Base-by-base conservation (phyloP, 73 alveolate species). In the Paraurostyla sp. region DNA sequence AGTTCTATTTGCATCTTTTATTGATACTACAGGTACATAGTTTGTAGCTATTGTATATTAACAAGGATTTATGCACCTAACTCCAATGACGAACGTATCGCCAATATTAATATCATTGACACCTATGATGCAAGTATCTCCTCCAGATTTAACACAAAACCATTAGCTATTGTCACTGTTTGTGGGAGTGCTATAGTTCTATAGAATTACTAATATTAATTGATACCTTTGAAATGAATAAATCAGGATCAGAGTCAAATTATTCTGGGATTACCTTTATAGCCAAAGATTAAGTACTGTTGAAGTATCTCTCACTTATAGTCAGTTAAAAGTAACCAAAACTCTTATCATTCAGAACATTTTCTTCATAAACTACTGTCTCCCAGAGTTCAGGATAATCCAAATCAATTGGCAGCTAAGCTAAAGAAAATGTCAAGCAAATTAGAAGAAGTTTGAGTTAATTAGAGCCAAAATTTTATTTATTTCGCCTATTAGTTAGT, bases 181-280 rank as follows among this genome's bases (percentile, higher is more conserved):
- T 11, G 80, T 78, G 43, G 89, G 89, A 30, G 4, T 3, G 25
- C 59, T 51, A 38, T 78, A 30, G 40, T 18, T 78, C 89, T 78
- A 78, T 11, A 40, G 42, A 18, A 50, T 30, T 27, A 43, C 22
- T 69, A 43, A 46, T 22, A 16, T 78, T 7, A 78, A 20, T 3
- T 78, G 59, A 51, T 78, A 78, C 89, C 33, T 23, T 78, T 49
- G 89, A 78, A 40, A 78, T 78, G 52, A 78, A 78, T 11, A 78
- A 57, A 42, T 78, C 89, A n/a, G 89, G 89, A 78, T 78, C 89
- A 43, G 89, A 78, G 40, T 54, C 60, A 54, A 32, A 78, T 48
- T 46, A 78, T 36, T 49, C 76, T 54, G 89, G 75, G 23, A 78
- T 7, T 9, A 78, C 89, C 38, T 54, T 78, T 0, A 78, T 51